Percentiles rank a stretch among this genome's conserved stretches.
These are phyloP conservation scores for Rutstroemia sp. DNA, from an alignment of 2,329 filamentous ascomycete species.

Conservation along the genomic window DNA sequence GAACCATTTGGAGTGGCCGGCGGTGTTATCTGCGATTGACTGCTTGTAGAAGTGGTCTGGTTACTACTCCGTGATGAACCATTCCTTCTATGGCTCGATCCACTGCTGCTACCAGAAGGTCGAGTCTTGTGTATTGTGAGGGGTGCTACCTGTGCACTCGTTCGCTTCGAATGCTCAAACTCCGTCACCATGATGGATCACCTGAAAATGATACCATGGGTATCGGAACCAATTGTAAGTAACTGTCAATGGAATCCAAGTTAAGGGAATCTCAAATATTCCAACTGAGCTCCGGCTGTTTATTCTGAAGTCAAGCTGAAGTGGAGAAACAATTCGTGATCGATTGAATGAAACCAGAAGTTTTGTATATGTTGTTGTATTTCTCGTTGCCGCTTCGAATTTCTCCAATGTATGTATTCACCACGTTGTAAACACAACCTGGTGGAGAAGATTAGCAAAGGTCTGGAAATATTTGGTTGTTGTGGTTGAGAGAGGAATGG, in stretches of 20 bases:
- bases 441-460: constrained; percentile 8
- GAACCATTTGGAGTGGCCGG: constrained; percentile 67
- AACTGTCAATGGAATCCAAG: background rate
- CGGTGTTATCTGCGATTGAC: constrained; percentile 59
- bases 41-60: constrained; percentile 20
- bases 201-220: constrained; percentile 3
- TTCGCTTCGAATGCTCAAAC: constrained; percentile 32
- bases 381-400: background rate
- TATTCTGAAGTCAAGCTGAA: background rate
- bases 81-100: constrained; percentile 35
- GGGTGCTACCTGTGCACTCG: constrained; percentile 55
- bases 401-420: background rate
- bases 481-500: constrained; percentile 2
- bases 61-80: constrained; percentile 33
- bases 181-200: constrained; percentile 28
- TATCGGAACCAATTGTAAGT: background rate
- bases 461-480: constrained; percentile 4
- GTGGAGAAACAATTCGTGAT: background rate
- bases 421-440: background rate
- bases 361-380: background rate
- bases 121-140: constrained; percentile 44
- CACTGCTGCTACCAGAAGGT: constrained; percentile 29
- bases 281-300: background rate
- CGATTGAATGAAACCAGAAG: background rate
- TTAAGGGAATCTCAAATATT: background rate